Conservation (phyloP, 1,284 basidiomycete genomes). For the Bjerkandera adusta region DNA sequence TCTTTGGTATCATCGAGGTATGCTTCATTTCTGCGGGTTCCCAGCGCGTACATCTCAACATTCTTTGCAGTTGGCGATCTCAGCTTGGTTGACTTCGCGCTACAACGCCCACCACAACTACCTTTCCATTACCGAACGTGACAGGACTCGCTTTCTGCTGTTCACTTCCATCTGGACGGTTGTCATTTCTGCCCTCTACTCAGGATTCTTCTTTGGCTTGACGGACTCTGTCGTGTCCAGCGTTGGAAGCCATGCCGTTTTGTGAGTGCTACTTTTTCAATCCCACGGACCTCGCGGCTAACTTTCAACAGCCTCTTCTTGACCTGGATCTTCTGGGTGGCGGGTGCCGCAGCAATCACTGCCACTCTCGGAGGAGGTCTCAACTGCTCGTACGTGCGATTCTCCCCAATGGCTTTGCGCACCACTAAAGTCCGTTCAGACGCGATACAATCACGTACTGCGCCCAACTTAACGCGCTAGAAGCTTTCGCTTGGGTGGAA, state of each 20-base stretch:
- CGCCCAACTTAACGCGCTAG: conserved; percentile 31
- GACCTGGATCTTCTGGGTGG: conserved; percentile 49
- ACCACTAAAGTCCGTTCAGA: conserved; percentile 5
- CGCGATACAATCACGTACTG: conserved; percentile 56
- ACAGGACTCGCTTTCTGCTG: conserved; percentile 62
- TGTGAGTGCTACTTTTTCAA: conserved; percentile 43
- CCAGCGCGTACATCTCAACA: neutral
- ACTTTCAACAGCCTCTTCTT: conserved; percentile 45
- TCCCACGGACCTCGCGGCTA: neutral
- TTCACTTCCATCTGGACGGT: conserved; percentile 73
- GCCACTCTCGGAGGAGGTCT: conserved; percentile 61
- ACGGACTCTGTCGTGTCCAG: conserved; percentile 51
- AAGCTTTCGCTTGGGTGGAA: conserved; percentile 34
- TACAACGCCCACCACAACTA: conserved; percentile 58
- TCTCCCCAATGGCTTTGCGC: conserved; percentile 1
- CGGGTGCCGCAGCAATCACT: conserved; percentile 58
- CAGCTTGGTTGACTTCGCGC: conserved; percentile 63
- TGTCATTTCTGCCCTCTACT: conserved; percentile 48
- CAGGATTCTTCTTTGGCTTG: conserved; percentile 51
- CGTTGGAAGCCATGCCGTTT: conserved; percentile 58
- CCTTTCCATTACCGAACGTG: conserved; percentile 45
- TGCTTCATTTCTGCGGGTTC: conserved; percentile 11
- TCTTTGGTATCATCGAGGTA: conserved; percentile 61
- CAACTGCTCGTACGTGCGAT: conserved; percentile 56
- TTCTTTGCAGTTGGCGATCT: conserved; percentile 52